Conservation (phyloP, 768 basidiomycete genomes). For the Mycena kentingensis region DNA sequence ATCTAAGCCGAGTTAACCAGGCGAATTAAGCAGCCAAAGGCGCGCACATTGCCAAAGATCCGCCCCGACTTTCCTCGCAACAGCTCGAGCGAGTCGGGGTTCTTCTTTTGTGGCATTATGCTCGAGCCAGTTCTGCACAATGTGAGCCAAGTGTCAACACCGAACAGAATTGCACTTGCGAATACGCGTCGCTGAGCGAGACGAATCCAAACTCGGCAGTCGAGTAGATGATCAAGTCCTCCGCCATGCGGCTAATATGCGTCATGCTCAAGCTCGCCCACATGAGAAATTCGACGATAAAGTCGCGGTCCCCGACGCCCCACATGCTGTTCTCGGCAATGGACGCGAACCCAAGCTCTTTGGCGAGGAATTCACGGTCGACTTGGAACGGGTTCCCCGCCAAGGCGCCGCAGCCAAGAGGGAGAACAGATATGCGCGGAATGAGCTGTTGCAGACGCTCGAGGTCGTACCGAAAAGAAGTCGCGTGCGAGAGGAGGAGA, state of each 20-base stretch:
- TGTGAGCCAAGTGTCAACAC: neutral
- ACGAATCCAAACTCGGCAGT: conserved; percentile 97
- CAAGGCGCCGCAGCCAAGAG: conserved; percentile 91
- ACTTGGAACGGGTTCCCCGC: conserved; percentile 96
- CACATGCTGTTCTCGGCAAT: conserved; percentile 96
- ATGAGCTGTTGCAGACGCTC: conserved; percentile 80
- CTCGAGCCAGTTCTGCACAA: conserved; percentile 87
- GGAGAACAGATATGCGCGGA: conserved; percentile 90
- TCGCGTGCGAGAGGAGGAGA: conserved; percentile 91
- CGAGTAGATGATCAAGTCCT: conserved; percentile 96
- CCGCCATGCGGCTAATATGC: conserved; percentile 92
- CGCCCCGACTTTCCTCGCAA: conserved; percentile 94
- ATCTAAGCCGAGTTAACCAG: conserved; percentile 51
- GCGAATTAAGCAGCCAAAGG: neutral
- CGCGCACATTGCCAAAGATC: conserved; percentile 81
- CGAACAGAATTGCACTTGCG: conserved; percentile 46
- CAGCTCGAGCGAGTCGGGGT: conserved; percentile 94
- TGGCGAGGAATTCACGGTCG: conserved; percentile 89
- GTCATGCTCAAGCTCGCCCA: conserved; percentile 92
- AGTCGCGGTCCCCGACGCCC: conserved; percentile 96
- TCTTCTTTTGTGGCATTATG: conserved; percentile 99
- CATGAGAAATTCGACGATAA: conserved; percentile 96
- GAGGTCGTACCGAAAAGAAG: conserved; percentile 89
- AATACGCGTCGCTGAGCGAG: conserved; percentile 95
- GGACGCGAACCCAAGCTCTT: conserved; percentile 85